Evolutionary conservation across 306 rosid genomes (phyloP).

Genomic region (Nissolia schottii): DNA sequence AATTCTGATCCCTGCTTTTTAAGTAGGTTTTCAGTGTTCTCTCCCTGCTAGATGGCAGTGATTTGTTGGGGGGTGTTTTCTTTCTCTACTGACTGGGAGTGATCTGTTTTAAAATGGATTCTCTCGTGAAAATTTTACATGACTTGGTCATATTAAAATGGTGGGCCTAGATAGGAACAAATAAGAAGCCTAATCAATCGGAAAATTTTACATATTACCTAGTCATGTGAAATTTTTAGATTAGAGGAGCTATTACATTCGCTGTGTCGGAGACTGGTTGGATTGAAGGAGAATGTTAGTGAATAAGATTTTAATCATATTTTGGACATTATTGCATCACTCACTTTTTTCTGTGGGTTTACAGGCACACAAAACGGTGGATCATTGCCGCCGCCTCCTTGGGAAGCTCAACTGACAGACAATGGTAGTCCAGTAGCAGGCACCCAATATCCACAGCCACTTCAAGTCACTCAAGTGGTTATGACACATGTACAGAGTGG

Average conservation of each 20-base stretch:
- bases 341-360: slow-evolving; percentile 13
- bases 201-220: too few species aligned
- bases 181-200: too few species aligned
- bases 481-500: slow-evolving; percentile 47
- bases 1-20: slow-evolving; percentile 10
- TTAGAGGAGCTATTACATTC: too few species aligned
- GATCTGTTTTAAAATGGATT: too few species aligned
- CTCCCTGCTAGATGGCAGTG: background rate
- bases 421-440: slow-evolving; percentile 49
- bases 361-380: slow-evolving; percentile 63
- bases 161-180: too few species aligned
- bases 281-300: slow-evolving; percentile 15
- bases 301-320: slow-evolving; percentile 9
- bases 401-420: slow-evolving; percentile 82
- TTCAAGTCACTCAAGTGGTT: slow-evolving; percentile 62
- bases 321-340: background rate
- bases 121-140: too few species aligned
- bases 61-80: slow-evolving; percentile 12
- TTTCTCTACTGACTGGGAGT: background rate
- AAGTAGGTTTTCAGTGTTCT: background rate
- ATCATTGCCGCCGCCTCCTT: slow-evolving; percentile 94
- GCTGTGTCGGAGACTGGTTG: slow-evolving; percentile 17
- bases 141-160: too few species aligned
- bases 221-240: too few species aligned
- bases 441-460: slow-evolving; percentile 65